Conservation (phyloP, 2,329 filamentous ascomycete genomes). For the Xylariomycetidae sp. region DNA sequence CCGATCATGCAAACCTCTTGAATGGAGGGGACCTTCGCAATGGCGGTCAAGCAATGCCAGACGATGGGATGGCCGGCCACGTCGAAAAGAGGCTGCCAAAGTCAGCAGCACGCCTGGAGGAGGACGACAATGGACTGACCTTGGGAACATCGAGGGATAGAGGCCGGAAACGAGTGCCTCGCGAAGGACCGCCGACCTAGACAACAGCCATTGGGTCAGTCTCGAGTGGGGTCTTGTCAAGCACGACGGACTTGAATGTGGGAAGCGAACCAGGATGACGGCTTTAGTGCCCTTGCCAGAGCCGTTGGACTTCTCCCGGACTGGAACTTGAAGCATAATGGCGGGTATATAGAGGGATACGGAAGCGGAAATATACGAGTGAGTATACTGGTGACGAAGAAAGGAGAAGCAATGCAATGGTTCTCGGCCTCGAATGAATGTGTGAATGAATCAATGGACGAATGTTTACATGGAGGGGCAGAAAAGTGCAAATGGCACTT, state of each 20-base stretch:
- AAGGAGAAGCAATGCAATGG: background rate
- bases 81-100: conserved; percentile 96
- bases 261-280: conserved; percentile 73
- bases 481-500: conserved; percentile 1
- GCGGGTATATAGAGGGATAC: too few relatives aligned
- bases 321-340: conserved; percentile 58
- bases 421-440: conserved; percentile 5
- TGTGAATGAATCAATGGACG: conserved; percentile 6
- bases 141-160: conserved; percentile 94
- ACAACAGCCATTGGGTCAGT: conserved; percentile 24
- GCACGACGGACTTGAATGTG: conserved; percentile 17
- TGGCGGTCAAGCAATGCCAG: conserved; percentile 91
- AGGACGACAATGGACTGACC: conserved; percentile 50
- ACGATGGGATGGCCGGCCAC: conserved; percentile 98
- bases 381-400: conserved; percentile 10
- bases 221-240: conserved; percentile 15
- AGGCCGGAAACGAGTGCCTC: conserved; percentile 92
- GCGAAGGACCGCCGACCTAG: conserved; percentile 89
- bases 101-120: too few relatives aligned
- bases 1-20: conserved; percentile 97
- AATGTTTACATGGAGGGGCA: too few relatives aligned
- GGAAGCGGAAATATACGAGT: conserved; percentile 2
- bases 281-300: conserved; percentile 72
- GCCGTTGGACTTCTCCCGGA: conserved; percentile 47
- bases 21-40: conserved; percentile 84